Evolutionary conservation across 2,329 filamentous ascomycete genomes (phyloP).

Genomic region (Fusarium fujikuroi): DNA sequence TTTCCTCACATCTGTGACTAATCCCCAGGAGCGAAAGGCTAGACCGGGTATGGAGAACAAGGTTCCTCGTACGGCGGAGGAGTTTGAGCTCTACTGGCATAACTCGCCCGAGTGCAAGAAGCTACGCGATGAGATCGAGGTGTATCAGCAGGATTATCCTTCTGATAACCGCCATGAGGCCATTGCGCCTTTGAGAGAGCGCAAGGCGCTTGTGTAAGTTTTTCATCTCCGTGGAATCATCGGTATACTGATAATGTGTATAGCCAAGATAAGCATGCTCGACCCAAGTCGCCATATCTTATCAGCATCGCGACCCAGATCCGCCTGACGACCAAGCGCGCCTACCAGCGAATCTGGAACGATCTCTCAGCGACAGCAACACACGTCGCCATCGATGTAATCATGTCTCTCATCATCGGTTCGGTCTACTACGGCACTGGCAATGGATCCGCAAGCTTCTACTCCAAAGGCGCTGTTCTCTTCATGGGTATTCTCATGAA

Average conservation of each 20-base stretch:
- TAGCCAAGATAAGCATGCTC: conserved; percentile 63
- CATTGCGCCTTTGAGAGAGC: conserved; percentile 56
- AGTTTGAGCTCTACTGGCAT: conserved; percentile 67
- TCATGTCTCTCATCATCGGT: conserved; percentile 70
- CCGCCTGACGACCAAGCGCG: conserved; percentile 60
- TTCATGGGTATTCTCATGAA: conserved; percentile 72
- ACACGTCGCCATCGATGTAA: conserved; percentile 58
- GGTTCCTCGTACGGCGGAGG: conserved; percentile 75
- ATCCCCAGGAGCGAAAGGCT: conserved; percentile 67
- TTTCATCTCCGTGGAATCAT: fast-evolving
- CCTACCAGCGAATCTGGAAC: conserved; percentile 64
- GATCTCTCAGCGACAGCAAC: conserved; percentile 61
- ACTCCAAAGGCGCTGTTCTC: conserved; percentile 64
- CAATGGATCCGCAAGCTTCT: conserved; percentile 62
- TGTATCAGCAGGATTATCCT: conserved; percentile 59
- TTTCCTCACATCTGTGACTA: conserved; percentile 76
- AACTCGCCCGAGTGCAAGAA: conserved; percentile 56
- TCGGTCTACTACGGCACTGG: conserved; percentile 67
- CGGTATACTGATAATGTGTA: fast-evolving
- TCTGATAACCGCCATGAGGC: conserved; percentile 53
- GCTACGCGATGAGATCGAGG: conserved; percentile 60
- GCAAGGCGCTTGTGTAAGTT: conserved; percentile 54
- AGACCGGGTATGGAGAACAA: conserved; percentile 67
- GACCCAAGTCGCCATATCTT: conserved; percentile 67
- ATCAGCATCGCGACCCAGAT: conserved; percentile 66